Evolutionary conservation across 2,329 filamentous ascomycete genomes (phyloP).

Genomic region (Lachnellula subtilissima): DNA sequence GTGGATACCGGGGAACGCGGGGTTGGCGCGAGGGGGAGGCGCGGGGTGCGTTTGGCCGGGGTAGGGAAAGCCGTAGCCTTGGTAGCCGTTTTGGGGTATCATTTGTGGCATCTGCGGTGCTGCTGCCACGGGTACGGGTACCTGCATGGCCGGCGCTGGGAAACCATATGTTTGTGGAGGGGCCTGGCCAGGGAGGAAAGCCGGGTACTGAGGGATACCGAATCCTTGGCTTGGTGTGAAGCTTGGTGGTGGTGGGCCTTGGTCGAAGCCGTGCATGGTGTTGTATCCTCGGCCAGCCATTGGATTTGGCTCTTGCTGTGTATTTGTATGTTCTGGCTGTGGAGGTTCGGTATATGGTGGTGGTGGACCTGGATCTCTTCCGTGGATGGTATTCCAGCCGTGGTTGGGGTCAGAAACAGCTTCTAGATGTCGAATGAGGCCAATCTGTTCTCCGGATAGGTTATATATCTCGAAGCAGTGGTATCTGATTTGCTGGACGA

Average conservation of each 20-base stretch:
- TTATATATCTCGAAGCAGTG: conserved; percentile 19
- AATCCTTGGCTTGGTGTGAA: conserved; percentile 2
- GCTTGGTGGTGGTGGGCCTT: conserved; percentile 21
- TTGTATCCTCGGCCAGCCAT: conserved; percentile 24
- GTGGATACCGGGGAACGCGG: conserved; percentile 45
- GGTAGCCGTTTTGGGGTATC: neutral
- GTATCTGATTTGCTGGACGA: conserved; percentile 10
- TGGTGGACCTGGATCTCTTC: conserved; percentile 17
- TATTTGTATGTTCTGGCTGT: neutral
- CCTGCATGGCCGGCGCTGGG: neutral
- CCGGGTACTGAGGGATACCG: neutral
- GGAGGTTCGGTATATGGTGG: conserved; percentile 10
- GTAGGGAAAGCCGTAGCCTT: neutral
- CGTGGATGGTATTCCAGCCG: conserved; percentile 20
- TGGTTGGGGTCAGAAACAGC: conserved; percentile 8
- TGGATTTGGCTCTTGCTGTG: neutral
- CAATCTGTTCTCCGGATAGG: conserved; percentile 7
- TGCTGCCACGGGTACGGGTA: neutral
- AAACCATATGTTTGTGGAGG: neutral
- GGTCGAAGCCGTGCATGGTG: conserved; percentile 24
- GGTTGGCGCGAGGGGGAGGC: conserved; percentile 5
- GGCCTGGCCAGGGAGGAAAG: neutral
- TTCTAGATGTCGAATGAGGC: conserved; percentile 12
- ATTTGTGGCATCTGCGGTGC: neutral
- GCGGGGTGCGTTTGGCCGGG: neutral